Conservation (phyloP, 305 asterid species). For the Fraxinus angustifolia region DNA sequence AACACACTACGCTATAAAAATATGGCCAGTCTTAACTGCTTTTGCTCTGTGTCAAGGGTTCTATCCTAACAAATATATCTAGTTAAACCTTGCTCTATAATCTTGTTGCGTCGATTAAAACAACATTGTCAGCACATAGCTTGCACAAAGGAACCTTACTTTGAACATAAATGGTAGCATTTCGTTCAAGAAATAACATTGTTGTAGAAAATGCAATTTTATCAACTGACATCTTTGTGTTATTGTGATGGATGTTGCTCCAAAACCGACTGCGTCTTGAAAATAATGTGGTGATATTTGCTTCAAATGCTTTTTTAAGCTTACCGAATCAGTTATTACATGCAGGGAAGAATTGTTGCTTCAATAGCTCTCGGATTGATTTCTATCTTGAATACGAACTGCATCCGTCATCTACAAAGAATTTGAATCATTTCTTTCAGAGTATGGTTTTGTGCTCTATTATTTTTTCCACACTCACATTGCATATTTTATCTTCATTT, state of each 20-base stretch:
- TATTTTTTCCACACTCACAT: slow-evolving; percentile 1
- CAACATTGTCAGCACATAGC: background rate
- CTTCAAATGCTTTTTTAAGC: slow-evolving; percentile 1
- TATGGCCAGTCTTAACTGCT: background rate
- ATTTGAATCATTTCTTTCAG: slow-evolving; percentile 86
- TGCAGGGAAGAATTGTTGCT: slow-evolving; percentile 93
- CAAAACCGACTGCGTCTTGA: background rate
- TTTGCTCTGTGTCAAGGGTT: background rate
- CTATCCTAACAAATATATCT: background rate
- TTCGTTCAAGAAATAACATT: background rate
- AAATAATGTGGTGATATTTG: background rate
- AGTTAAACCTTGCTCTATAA: background rate
- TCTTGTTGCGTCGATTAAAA: background rate
- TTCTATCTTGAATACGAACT: slow-evolving; percentile 87
- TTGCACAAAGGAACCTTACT: background rate
- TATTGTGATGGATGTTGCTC: background rate
- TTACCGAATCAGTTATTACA: slow-evolving; percentile 14
- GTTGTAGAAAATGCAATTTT: background rate
- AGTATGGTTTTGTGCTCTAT: slow-evolving; percentile 46
- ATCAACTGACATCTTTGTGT: background rate
- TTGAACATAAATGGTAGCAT: background rate
- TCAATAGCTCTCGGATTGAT: slow-evolving; percentile 74
- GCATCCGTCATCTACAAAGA: slow-evolving; percentile 83
- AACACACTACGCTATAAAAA: background rate
- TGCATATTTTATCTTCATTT: background rate